Base-by-base conservation (phyloP, 2,329 filamentous ascomycete species). In the Trichoderma koningiopsis region DNA sequence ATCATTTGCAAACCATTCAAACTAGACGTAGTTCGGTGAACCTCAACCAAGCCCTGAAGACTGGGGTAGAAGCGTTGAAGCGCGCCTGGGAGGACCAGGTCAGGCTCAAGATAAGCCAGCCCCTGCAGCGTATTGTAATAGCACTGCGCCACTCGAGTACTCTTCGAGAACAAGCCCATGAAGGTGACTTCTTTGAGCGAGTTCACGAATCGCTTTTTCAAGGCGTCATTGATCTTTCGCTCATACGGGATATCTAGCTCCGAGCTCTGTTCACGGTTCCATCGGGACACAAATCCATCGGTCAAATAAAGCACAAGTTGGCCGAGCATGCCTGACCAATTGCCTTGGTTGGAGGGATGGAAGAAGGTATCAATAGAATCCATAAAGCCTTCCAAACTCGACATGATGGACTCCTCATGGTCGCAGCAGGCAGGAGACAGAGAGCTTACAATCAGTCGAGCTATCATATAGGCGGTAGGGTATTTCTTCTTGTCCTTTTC, bases 301-400 rank as follows among this genome's bases (percentile, higher is more conserved):
- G 94, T 91, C 6, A 99, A 85, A 79, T 97, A 97, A 78, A 94
- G 94, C 5, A 96, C 92, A 66, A 99, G 85, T 79, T 98, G 95
- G 3, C 94, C 91, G 55, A 99, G 83, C 72, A 95, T 92, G 75
- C 89, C 93, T 1, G 95, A 97, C 96, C 96, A 99, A 16, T 84
- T 84, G 16, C 96, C 96, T 64, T 95, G 92, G 79, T 99, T 99
- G 2, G 96, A 99, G 2, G 96, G 96, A 76, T 99, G 96, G 84
- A 97, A 99, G 80, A 99, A 99, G 0, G 96, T 99, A 79, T 99
- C 96, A 58, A 98, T 91, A 3, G 94, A 96, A 79, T 98, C 92
- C 73, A 99, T 92, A 64, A 99, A 84, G 0, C 93, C 95, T 79
- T 99, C 95, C 5, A 99, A 86, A 72, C 92, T 93, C 40, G 91